phyloP scores from a whole-genome alignment of 345 rosid genomes.

The Punica granatum region DNA sequence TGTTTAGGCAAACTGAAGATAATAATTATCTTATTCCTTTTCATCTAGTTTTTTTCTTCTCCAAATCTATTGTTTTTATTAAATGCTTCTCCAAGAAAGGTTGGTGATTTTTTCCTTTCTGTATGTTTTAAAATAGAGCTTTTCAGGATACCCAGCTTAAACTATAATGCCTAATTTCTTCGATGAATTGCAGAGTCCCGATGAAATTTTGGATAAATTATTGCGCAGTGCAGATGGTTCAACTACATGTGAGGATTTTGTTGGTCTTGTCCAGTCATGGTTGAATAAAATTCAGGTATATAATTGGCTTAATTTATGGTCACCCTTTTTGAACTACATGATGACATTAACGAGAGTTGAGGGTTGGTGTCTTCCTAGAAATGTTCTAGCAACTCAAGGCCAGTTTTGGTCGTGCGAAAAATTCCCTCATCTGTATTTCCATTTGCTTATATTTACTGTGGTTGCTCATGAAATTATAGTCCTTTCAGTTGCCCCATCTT shows the following conservation, averaged over 20 bases:
- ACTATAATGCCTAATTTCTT: slow-evolving; percentile 13
- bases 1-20: not conserved
- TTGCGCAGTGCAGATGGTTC: slow-evolving; percentile 61
- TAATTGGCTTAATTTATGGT: no score
- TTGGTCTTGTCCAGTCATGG: slow-evolving; percentile 69
- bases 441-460: slow-evolving; percentile 7
- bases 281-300: slow-evolving; percentile 67
- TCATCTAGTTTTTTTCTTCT: not conserved
- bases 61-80: not conserved
- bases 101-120: not conserved
- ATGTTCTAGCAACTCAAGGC: no score
- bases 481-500: not conserved
- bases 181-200: slow-evolving; percentile 52
- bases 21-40: not conserved
- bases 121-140: not conserved
- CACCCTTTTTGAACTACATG: no score
- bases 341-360: no score
- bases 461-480: not conserved
- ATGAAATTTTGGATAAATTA: slow-evolving; percentile 69
- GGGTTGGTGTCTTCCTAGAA: no score
- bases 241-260: slow-evolving; percentile 73
- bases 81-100: not conserved
- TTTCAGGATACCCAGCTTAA: not conserved
- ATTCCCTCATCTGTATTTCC: no score
- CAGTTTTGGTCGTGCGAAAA: no score